phyloP scores from a whole-genome alignment of 306 rosid species.

The Rosa multiflora region DNA sequence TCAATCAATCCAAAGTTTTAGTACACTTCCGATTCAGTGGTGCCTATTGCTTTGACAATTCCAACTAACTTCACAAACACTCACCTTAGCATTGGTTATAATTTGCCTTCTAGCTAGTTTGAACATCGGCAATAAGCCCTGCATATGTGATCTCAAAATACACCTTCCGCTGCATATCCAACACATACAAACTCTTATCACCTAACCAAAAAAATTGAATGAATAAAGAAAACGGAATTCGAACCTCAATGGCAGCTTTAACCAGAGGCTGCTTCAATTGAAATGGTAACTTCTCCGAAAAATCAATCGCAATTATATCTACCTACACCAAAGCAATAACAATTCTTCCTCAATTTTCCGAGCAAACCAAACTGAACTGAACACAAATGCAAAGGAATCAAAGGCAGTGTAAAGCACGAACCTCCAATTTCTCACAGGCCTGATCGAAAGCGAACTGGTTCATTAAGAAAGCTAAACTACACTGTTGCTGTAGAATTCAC shows the following conservation, averaged over 20 bases:
- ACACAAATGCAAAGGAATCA: background rate
- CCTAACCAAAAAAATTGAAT: background rate
- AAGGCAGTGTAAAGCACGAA: conserved; percentile 15
- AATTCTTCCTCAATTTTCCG: background rate
- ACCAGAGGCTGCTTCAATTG: conserved; percentile 70
- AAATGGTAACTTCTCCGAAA: conserved; percentile 61
- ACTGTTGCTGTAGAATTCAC: too few relatives aligned
- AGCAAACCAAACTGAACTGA: background rate
- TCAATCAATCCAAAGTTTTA: background rate
- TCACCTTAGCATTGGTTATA: conserved; percentile 75
- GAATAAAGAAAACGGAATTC: background rate
- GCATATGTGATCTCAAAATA: conserved; percentile 73
- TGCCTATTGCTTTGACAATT: background rate
- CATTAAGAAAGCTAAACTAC: too few relatives aligned
- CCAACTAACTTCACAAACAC: background rate
- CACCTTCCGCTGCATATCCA: conserved; percentile 64
- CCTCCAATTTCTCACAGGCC: conserved; percentile 83
- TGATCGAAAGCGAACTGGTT: conserved; percentile 64
- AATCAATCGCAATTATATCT: conserved; percentile 75
- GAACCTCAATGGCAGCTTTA: conserved; percentile 69
- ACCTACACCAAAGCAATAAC: conserved; percentile 41
- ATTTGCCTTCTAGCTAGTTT: conserved; percentile 64
- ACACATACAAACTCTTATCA: conserved; percentile 11
- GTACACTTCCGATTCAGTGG: background rate
- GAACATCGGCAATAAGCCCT: conserved; percentile 47